Evolutionary conservation across 1,139 yeast genomes (phyloP).

Genomic region (Suhomyces panamericanus): DNA sequence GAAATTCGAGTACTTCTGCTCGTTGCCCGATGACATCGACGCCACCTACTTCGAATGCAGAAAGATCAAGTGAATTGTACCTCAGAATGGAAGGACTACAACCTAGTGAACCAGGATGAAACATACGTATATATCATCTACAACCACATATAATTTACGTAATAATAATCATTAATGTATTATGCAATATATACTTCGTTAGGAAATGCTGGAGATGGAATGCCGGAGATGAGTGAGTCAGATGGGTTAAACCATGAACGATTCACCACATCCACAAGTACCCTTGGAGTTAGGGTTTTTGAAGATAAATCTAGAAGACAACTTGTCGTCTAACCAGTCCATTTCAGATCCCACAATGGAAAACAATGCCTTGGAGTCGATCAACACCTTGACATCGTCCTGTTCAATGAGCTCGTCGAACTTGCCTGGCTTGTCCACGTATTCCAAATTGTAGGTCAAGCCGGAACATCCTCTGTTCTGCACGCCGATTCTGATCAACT

Average conservation of each 20-base stretch:
- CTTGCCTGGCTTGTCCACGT: conserved; percentile 85
- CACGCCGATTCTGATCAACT: conserved; percentile 90
- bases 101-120: no score
- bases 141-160: background rate
- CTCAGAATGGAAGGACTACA: no score
- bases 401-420: conserved; percentile 92
- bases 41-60: conserved; percentile 53
- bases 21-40: conserved; percentile 47
- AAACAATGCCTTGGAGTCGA: conserved; percentile 93
- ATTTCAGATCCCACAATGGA: conserved; percentile 95
- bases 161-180: background rate
- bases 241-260: conserved; percentile 80
- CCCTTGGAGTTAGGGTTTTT: conserved; percentile 96
- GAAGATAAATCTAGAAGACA: conserved; percentile 86
- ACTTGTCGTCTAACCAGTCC: conserved; percentile 97
- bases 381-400: conserved; percentile 88
- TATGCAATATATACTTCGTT: conserved; percentile 4
- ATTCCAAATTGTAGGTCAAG: conserved; percentile 84
- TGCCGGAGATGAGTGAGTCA: background rate
- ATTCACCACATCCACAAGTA: conserved; percentile 98
- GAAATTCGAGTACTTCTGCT: conserved; percentile 44
- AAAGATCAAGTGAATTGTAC: conserved; percentile 33
- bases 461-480: conserved; percentile 97
- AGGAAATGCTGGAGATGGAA: conserved; percentile 1
- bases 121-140: no score